Base-by-base conservation (phyloP, 2,329 filamentous ascomycete species). In the Ascochyta fabae region DNA sequence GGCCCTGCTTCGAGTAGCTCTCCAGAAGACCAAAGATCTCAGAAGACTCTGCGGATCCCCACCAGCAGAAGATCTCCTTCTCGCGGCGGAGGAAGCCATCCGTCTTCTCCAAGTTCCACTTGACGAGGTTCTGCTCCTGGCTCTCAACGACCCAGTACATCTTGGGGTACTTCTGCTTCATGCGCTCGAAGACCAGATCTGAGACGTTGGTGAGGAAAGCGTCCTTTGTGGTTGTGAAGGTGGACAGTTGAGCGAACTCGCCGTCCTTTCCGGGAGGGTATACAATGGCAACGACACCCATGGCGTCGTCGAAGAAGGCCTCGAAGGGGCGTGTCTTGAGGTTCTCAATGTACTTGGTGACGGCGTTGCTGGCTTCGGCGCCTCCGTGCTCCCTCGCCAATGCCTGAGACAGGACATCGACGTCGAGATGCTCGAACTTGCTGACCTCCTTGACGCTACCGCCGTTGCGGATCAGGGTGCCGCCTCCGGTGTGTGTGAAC, bases 81-180 rank as follows among this genome's bases (percentile, higher is more conserved):
- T 91, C 87, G 52, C 88, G 87, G 60, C 89, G 91, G 68, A 97
- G 85, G 77, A 91, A 96, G 53, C 95, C 94, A 66, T 97, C 92
- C 9, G 94, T 90, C 83, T 96, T 96, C 78, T 96, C 93, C 66
- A 96, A 96, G 82, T 98, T 97, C 95, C 94, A 98, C 42, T 70
- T 69, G 10, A 92, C 93, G 68, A 98, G 82, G 75, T 98, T 97
- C 83, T 98, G 94, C 68, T 98, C 93, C 65, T 96, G 90, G 71
- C 93, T 89, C 80, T 91, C 94, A 58, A 97, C 94, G n/a, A 92
- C 96, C 94, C 93, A 99, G 61, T 92, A 90, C 62, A 98, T 83
- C 79, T 89, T 92, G 51, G 92, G 88, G 76, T 93, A 90, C 72
- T 97, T 94, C 78, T 96, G 96, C 83, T 94, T 96, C 75, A 98